Evolutionary conservation across 164 flowering plant genomes (phyloP).

Genomic region (Magnolia kwangsiensis): DNA sequence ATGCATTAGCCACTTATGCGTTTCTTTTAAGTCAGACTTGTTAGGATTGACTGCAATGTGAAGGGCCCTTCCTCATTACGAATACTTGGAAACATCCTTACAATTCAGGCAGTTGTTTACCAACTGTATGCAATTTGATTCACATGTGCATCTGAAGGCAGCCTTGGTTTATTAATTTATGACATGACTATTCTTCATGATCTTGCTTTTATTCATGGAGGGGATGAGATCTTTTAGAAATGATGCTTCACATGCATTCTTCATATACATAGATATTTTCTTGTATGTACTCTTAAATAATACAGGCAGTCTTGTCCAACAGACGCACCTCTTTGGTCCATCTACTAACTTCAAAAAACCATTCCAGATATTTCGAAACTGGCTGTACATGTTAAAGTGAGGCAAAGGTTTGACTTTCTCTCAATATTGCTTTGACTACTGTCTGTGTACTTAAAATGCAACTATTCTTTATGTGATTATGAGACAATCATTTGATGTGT

Average conservation of each 20-base stretch:
- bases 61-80: too few species aligned
- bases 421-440: neutral
- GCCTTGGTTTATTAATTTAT: neutral
- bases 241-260: neutral
- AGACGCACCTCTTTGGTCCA: neutral
- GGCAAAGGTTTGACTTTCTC: conserved; percentile 64
- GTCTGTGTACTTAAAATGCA: neutral
- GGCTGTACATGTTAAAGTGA: conserved; percentile 75
- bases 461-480: neutral
- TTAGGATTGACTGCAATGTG: too few species aligned
- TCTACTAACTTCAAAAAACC: conserved; percentile 4
- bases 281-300: neutral
- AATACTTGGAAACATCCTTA: neutral
- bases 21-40: too few species aligned
- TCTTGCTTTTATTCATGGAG: neutral
- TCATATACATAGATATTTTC: neutral
- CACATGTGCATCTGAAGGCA: neutral
- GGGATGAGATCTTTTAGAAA: neutral
- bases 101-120: neutral
- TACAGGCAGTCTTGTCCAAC: conserved; percentile 2
- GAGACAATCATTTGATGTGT: neutral
- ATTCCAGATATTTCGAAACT: conserved; percentile 65
- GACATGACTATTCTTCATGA: neutral
- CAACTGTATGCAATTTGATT: neutral
- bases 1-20: too few species aligned